These are phyloP conservation scores for Cystofilobasidium bisporidii DNA, from an alignment of 768 basidiomycete species.

Conservation along the genomic window DNA sequence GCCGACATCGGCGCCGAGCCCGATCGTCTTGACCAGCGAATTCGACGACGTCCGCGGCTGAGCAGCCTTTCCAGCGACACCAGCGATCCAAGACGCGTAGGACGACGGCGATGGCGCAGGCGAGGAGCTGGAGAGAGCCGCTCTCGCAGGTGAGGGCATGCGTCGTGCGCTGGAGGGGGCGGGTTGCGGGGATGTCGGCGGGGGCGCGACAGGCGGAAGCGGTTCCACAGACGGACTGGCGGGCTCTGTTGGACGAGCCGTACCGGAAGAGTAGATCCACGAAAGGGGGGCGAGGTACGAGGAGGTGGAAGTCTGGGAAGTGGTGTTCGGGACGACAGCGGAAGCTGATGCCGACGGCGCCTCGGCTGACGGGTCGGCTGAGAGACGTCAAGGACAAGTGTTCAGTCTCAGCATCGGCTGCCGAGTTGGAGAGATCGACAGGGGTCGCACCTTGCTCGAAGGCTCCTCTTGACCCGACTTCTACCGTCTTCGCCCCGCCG, in stretches of 20 bases:
- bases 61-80: slow-evolving; percentile 7
- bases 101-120: neutral
- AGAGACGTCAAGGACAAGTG: too few species aligned
- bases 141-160: too few species aligned
- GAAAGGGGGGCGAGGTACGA: slow-evolving; percentile 15
- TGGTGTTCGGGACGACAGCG: neutral
- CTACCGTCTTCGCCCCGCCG: neutral
- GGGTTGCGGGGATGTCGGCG: too few species aligned
- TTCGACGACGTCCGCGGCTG: neutral
- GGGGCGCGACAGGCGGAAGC: too few species aligned
- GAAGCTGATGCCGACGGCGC: neutral
- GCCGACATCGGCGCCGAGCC: slow-evolving; percentile 1
- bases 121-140: neutral
- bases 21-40: neutral
- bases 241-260: neutral
- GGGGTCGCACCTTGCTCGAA: too few species aligned
- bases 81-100: slow-evolving; percentile 15
- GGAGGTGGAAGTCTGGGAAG: neutral
- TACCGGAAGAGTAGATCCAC: slow-evolving; percentile 15
- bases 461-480: too few species aligned
- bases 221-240: neutral
- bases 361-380: neutral
- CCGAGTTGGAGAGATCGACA: too few species aligned
- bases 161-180: too few species aligned
- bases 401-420: too few species aligned